Conservation (phyloP, 148 eudicot species). For the Oxyria digyna region DNA sequence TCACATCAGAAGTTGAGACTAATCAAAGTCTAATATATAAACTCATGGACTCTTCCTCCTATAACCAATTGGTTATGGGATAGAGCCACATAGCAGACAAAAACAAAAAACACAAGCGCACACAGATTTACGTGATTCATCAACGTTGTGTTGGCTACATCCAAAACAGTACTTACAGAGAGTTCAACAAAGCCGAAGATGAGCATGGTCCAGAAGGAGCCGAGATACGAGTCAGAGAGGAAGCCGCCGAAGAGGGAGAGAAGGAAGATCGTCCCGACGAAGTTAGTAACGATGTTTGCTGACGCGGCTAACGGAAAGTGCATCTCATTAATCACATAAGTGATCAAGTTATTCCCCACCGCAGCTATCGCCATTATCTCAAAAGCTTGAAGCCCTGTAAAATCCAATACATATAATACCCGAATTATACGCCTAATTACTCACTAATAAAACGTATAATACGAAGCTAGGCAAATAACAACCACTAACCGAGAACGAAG, state of each 20-base stretch:
- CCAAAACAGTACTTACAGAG: too few relatives aligned
- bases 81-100: too few relatives aligned
- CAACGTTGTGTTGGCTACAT: too few relatives aligned
- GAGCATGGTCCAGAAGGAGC: conserved; percentile 97
- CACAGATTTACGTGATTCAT: too few relatives aligned
- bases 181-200: conserved; percentile 89
- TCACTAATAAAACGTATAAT: not conserved
- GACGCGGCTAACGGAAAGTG: conserved; percentile 73
- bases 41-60: too few relatives aligned
- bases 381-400: conserved; percentile 74
- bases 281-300: conserved; percentile 89
- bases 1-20: too few relatives aligned
- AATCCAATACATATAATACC: not conserved
- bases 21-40: too few relatives aligned
- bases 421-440: not conserved
- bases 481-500: conserved; percentile 59
- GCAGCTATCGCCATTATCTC: conserved; percentile 99
- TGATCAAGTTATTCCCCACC: conserved; percentile 89
- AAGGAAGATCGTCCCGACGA: conserved; percentile 77
- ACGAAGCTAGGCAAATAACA: not conserved
- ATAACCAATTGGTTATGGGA: too few relatives aligned
- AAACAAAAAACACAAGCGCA: too few relatives aligned
- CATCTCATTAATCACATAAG: conserved; percentile 93
- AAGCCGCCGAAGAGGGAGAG: conserved; percentile 83
- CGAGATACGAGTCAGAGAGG: conserved; percentile 89